A percentile compares a stretch with the other conserved stretches of the same genome.
Conservation (phyloP, 1,139 yeast genomes). For the Lodderomyces oxycetoniae region DNA sequence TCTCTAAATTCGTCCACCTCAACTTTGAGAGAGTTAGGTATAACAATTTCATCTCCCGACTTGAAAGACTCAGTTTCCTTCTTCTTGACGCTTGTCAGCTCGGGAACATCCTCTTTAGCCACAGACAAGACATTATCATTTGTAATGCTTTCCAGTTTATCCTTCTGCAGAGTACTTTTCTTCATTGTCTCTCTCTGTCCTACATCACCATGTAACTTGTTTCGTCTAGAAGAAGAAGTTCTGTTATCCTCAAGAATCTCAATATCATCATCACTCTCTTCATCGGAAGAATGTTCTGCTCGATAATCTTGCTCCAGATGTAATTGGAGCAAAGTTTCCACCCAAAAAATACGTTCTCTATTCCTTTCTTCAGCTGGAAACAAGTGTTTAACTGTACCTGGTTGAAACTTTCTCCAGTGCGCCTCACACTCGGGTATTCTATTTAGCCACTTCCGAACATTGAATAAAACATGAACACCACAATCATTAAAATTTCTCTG, state of each 20-base stretch:
- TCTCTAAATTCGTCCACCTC: too few relatives aligned
- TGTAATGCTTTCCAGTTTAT: conserved; percentile 5
- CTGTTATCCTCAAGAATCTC: too few relatives aligned
- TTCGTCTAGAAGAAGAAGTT: too few relatives aligned
- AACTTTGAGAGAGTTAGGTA: too few relatives aligned
- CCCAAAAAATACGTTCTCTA: conserved; percentile 28
- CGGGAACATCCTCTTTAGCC: neutral
- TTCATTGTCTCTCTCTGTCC: too few relatives aligned
- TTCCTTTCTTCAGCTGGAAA: conserved; percentile 33
- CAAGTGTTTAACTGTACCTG: conserved; percentile 13
- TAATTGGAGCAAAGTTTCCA: conserved; percentile 23
- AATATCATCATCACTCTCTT: too few relatives aligned
- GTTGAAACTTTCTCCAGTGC: conserved; percentile 39
- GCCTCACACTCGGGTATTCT: conserved; percentile 46
- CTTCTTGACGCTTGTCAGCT: neutral
- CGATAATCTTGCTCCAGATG: conserved; percentile 18
- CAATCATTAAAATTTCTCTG: conserved; percentile 93
- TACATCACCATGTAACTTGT: too few relatives aligned
- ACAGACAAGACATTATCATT: too few relatives aligned
- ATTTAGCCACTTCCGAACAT: conserved; percentile 60
- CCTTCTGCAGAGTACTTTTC: too few relatives aligned
- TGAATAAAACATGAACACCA: conserved; percentile 87
- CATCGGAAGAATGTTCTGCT: too few relatives aligned
- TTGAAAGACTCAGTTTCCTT: too few relatives aligned
- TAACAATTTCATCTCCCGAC: too few relatives aligned